Conservation (phyloP, 2,329 filamentous ascomycete species). For the Trichophyton benhamiae region DNA sequence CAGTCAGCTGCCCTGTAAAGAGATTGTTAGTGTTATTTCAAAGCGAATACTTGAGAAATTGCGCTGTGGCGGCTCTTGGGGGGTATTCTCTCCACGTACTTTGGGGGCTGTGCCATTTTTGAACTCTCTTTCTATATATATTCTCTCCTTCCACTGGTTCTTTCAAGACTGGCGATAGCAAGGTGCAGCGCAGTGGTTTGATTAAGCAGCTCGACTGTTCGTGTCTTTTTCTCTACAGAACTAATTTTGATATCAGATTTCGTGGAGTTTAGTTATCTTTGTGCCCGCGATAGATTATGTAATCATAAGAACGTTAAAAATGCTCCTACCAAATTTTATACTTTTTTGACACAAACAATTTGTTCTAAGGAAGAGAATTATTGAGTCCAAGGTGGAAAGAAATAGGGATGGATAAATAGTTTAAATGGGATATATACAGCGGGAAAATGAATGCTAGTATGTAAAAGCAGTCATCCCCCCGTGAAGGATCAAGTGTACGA, state of each 20-base stretch:
- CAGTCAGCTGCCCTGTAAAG: conserved; percentile 48
- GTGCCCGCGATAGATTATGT: conserved; percentile 1
- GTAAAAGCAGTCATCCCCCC: not conserved
- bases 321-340: not conserved
- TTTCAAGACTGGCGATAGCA: not conserved
- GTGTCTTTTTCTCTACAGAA: not conserved
- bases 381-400: not conserved
- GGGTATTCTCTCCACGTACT: not conserved
- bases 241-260: conserved; percentile 4
- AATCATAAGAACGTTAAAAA: not conserved
- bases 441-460: not conserved
- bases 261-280: conserved; percentile 2
- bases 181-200: not conserved
- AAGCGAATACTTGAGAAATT: not conserved
- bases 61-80: not conserved
- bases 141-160: not conserved
- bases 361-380: not conserved
- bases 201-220: not conserved
- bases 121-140: not conserved
- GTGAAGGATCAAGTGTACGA: not conserved
- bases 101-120: conserved; percentile 2
- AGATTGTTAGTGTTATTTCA: not conserved
- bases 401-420: not conserved
- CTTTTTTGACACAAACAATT: not conserved
- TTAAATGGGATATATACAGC: conserved; percentile 1